Evolutionary conservation across 2,329 filamentous ascomycete genomes (phyloP).

Genomic region (Fusarium heterosporum): DNA sequence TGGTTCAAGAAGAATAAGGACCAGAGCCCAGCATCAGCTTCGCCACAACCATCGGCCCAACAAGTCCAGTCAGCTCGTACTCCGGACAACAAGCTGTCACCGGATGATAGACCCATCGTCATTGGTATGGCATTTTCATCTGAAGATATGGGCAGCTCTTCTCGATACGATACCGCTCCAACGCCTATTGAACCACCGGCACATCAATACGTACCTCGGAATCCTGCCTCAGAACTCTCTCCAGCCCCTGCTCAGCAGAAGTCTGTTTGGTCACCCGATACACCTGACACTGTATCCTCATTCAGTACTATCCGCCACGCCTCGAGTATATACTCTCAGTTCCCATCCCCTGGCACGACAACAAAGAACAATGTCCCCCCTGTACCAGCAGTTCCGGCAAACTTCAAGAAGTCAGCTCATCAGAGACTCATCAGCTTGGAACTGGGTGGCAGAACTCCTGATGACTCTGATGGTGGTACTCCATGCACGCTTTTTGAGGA

Average conservation of each 20-base stretch:
- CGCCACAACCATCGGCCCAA: conserved; percentile 44
- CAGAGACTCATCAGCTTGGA: conserved; percentile 55
- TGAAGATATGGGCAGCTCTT: conserved; percentile 52
- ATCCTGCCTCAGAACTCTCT: conserved; percentile 31
- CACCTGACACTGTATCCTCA: conserved; percentile 62
- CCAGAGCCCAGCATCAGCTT: conserved; percentile 46
- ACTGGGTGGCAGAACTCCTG: conserved; percentile 47
- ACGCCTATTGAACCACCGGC: conserved; percentile 34
- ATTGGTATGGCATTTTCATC: conserved; percentile 77
- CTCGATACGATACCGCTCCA: conserved; percentile 58
- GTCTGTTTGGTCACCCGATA: conserved; percentile 72
- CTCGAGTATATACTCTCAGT: conserved; percentile 73
- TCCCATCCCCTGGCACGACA: conserved; percentile 54
- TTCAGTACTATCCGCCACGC: conserved; percentile 57
- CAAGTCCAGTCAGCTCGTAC: conserved; percentile 43
- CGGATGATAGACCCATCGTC: conserved; percentile 76
- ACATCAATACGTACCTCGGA: conserved; percentile 13
- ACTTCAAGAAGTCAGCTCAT: conserved; percentile 51
- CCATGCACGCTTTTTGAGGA: conserved; percentile 78
- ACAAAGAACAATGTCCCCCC: conserved; percentile 63
- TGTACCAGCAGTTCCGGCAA: conserved; percentile 67
- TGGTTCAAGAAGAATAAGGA: conserved; percentile 62
- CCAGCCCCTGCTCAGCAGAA: conserved; percentile 50
- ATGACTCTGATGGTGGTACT: conserved; percentile 65
- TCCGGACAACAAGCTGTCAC: conserved; percentile 66